These are phyloP conservation scores for Rhizoclosmatium globosum DNA, from an alignment of 192 early-diverging fungal species.

Conservation along the genomic window DNA sequence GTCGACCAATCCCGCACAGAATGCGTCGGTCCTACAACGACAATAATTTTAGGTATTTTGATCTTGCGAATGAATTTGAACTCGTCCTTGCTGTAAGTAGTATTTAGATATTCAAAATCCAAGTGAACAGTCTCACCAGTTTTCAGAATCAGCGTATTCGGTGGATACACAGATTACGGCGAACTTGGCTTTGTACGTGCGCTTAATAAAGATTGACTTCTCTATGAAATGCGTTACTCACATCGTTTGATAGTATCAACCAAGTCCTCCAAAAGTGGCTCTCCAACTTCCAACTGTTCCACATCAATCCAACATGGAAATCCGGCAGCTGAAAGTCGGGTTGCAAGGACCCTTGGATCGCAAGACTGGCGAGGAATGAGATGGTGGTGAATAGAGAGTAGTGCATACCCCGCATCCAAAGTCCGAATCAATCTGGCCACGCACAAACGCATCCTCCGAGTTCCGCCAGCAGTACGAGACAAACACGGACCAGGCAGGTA, in stretches of 20 bases:
- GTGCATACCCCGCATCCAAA: constrained; percentile 4
- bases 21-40: constrained; percentile 1
- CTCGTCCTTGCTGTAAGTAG: background rate
- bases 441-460: background rate
- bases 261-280: background rate
- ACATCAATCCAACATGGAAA: background rate
- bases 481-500: background rate
- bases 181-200: constrained; percentile 2
- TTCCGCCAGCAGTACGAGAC: constrained; percentile 7
- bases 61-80: background rate
- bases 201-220: no score
- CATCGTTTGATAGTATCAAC: background rate
- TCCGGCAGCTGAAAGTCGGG: background rate
- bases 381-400: background rate
- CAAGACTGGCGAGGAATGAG: background rate
- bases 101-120: background rate
- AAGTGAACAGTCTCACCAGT: background rate
- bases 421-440: background rate
- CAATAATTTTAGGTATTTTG: constrained; percentile 12
- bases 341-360: background rate
- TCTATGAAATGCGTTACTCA: no score
- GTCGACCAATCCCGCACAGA: background rate
- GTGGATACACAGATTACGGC: constrained; percentile 8
- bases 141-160: constrained; percentile 8
- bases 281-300: constrained; percentile 13